Evolutionary conservation across 139 green algal genomes (phyloP).

Genomic region (Chlorella sp.): DNA sequence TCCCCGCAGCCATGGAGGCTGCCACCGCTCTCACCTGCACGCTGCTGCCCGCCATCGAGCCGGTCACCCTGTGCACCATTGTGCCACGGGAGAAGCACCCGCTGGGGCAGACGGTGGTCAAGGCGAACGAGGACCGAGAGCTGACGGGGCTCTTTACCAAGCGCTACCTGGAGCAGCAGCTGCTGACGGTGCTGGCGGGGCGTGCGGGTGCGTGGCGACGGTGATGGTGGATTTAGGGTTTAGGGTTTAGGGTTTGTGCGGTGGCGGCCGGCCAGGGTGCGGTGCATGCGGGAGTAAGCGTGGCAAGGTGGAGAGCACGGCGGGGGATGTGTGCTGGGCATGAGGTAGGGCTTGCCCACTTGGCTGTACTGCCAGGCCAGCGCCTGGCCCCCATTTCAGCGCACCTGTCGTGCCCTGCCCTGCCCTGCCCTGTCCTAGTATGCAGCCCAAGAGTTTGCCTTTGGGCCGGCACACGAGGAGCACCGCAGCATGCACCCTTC

Average conservation of each 20-base stretch:
- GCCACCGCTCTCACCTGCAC: slow-evolving; percentile 77
- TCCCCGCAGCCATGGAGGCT: slow-evolving; percentile 71
- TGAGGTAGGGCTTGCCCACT: not conserved
- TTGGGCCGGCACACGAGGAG: not conserved
- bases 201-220: slow-evolving; percentile 45
- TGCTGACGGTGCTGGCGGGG: slow-evolving; percentile 77
- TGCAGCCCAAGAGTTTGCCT: not conserved
- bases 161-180: slow-evolving; percentile 83
- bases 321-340: too few relatives aligned
- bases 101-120: slow-evolving; percentile 83
- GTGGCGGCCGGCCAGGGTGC: not conserved
- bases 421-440: not conserved
- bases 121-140: slow-evolving; percentile 69
- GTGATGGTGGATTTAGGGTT: not conserved
- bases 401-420: not conserved
- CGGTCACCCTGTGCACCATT: slow-evolving; percentile 76
- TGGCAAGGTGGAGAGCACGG: too few relatives aligned
- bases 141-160: slow-evolving; percentile 70
- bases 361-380: not conserved
- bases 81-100: slow-evolving; percentile 74
- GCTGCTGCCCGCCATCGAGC: slow-evolving; percentile 90
- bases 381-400: not conserved
- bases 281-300: not conserved
- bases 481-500: not conserved
- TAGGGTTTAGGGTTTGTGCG: too few relatives aligned